These are phyloP conservation scores for Fusarium napiforme DNA, from an alignment of 2,329 filamentous ascomycete genomes.

Conservation along the genomic window DNA sequence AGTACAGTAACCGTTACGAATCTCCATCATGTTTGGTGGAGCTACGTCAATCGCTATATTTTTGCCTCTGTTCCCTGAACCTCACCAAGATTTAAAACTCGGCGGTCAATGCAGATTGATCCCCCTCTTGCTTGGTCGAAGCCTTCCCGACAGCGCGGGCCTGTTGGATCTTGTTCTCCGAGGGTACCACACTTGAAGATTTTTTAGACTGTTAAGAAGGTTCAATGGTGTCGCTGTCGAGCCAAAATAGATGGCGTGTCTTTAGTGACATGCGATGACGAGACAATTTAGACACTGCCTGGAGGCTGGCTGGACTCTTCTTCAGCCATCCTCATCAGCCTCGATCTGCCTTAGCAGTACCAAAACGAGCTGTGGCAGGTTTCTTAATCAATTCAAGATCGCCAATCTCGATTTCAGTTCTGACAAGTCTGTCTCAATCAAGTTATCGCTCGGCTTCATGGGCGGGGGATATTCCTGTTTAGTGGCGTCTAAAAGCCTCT, in stretches of 20 bases:
- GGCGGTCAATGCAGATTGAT: slow-evolving; percentile 1
- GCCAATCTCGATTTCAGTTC: slow-evolving; percentile 41
- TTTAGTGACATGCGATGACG: slow-evolving; percentile 37
- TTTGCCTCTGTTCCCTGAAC: slow-evolving; percentile 10
- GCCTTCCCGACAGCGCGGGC: slow-evolving; percentile 12
- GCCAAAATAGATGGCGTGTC: slow-evolving; percentile 19
- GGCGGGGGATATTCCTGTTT: slow-evolving; percentile 35
- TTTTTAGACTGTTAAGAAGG: neutral
- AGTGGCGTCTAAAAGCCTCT: slow-evolving; percentile 19
- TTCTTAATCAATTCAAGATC: slow-evolving; percentile 31
- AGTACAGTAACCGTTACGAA: slow-evolving; percentile 18
- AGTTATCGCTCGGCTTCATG: slow-evolving; percentile 19
- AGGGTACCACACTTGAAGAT: slow-evolving; percentile 21
- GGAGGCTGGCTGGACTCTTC: neutral
- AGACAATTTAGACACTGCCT: slow-evolving; percentile 6
- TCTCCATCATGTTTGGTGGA: slow-evolving; percentile 27
- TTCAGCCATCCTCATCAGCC: slow-evolving; percentile 25
- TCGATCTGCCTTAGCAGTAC: slow-evolving; percentile 27
- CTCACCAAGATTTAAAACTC: slow-evolving; percentile 7
- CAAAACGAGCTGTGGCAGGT: slow-evolving; percentile 17
- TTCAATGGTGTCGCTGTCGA: neutral
- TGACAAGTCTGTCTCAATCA: slow-evolving; percentile 28
- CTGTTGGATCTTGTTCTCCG: neutral
- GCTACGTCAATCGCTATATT: slow-evolving; percentile 30
- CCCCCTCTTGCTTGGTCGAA: slow-evolving; percentile 8